Base-by-base conservation (phyloP, 441 rosid species). In the Dalechampia spathulata region DNA sequence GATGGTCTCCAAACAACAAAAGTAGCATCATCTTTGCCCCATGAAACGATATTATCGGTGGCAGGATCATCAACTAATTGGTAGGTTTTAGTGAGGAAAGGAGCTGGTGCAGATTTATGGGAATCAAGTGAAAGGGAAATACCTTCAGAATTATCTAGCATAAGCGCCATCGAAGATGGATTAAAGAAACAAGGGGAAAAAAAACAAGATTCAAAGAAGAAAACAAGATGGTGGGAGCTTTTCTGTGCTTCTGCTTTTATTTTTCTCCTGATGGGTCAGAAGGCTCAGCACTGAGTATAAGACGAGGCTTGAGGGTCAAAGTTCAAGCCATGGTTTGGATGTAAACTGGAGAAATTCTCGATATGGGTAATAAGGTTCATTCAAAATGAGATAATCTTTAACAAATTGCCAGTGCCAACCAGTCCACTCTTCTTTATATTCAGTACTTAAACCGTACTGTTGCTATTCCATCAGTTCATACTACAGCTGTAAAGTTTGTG, bases 1-100 rank as follows among this genome's bases (percentile, higher is more conserved):
- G 96, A 89, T 0, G 96, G 96, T 15, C 96, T 63, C 96, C 98
- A 91, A 38, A 91, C 96, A 17, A 88, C 78, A 44, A 91, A 91
- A 62, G 93, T 91, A 20, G 93, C 44, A 67, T 82, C 85, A 49
- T 91, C 96, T 59, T 91, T 87, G 0, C 93, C 95, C 98, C 96
- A 91, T 30, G 95, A 91, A 19, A 91, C 93, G 15, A 91, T 65
- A 52, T 88, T 85, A 78, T 91, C 93, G 1, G 95, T 83, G 65
- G 74, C 1, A 5, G 90, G 93, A 74, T 91, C 98, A 49, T 91
- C 98, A 0, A 91, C 98, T 15, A 91, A 84, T 23, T 88, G 93
- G 69, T 91, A 91, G 1, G 98, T 91, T 72, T 91, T 91, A 0
- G 91, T 88, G 43, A 91, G 74, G 57, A 91, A 91, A 7, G 96